phyloP scores from a whole-genome alignment of 2,329 filamentous ascomycete genomes.

The Karstenula rhodostoma region DNA sequence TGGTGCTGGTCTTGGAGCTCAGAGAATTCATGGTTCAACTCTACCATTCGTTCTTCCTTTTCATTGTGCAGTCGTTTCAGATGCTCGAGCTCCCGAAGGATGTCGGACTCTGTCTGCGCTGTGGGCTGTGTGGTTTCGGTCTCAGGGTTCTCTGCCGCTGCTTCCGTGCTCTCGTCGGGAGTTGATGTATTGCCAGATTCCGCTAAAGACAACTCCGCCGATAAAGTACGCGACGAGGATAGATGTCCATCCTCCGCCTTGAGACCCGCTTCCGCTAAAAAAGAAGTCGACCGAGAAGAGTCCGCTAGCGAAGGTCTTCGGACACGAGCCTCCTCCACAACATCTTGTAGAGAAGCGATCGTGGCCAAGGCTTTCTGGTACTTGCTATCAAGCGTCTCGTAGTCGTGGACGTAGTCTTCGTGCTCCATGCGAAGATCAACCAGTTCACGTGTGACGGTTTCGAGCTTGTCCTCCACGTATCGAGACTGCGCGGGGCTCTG shows the following conservation, averaged over 20 bases:
- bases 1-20: constrained; percentile 83
- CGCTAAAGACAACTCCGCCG: constrained; percentile 90
- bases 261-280: constrained; percentile 79
- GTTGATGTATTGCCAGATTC: constrained; percentile 63
- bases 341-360: constrained; percentile 84
- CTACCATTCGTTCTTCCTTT: constrained; percentile 76
- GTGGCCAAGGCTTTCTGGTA: constrained; percentile 89
- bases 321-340: constrained; percentile 79
- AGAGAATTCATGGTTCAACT: constrained; percentile 80
- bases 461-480: constrained; percentile 91
- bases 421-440: constrained; percentile 91
- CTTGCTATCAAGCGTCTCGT: constrained; percentile 81
- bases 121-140: constrained; percentile 55
- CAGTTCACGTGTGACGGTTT: constrained; percentile 89
- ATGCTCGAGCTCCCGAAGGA: constrained; percentile 70
- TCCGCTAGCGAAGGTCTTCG: constrained; percentile 59
- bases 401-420: constrained; percentile 81
- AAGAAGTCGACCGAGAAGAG: constrained; percentile 74
- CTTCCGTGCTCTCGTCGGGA: constrained; percentile 55
- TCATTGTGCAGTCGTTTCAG: constrained; percentile 76
- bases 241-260: constrained; percentile 70
- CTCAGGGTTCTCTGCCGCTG: constrained; percentile 69
- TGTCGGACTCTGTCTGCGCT: constrained; percentile 24
- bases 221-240: constrained; percentile 89
- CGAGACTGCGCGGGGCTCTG: constrained; percentile 81